Evolutionary conservation across 495 filamentous ascomycete genomes (phyloP).

Genomic region (Lindgomyces ingoldianus): DNA sequence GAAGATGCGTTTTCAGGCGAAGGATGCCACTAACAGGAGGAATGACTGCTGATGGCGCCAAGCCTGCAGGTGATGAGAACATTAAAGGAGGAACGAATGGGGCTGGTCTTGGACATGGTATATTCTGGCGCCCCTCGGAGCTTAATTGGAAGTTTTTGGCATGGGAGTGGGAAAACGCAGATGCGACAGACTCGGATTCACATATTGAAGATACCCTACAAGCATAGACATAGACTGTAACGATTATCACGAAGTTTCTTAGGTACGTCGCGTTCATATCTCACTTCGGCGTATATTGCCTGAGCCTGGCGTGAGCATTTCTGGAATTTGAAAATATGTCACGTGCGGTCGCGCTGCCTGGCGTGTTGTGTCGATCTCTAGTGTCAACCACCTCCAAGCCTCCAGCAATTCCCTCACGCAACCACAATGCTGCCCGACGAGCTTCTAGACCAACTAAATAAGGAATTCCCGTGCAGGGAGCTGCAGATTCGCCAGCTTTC

Average conservation of each 20-base stretch:
- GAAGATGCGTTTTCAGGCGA: slow-evolving; percentile 72
- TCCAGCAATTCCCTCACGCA: neutral
- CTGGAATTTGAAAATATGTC: too few species aligned
- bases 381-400: neutral
- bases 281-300: too few species aligned
- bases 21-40: slow-evolving; percentile 64
- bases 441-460: slow-evolving; percentile 31
- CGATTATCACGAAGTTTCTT: slow-evolving; percentile 1
- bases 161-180: slow-evolving; percentile 64
- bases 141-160: slow-evolving; percentile 90
- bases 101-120: slow-evolving; percentile 64
- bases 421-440: slow-evolving; percentile 40
- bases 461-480: slow-evolving; percentile 44
- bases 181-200: slow-evolving; percentile 28
- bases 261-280: too few species aligned
- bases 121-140: slow-evolving; percentile 84
- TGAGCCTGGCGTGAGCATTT: too few species aligned
- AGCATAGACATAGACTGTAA: neutral
- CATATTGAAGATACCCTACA: neutral
- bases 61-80: slow-evolving; percentile 26
- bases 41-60: slow-evolving; percentile 48
- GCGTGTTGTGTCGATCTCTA: neutral
- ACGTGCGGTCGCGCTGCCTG: neutral
- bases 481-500: slow-evolving; percentile 41
- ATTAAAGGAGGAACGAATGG: slow-evolving; percentile 6